Evolutionary conservation across 768 basidiomycete species (phyloP), one percentile per base, ranked within the genome.

Genomic region (Calocera cornea): DNA sequence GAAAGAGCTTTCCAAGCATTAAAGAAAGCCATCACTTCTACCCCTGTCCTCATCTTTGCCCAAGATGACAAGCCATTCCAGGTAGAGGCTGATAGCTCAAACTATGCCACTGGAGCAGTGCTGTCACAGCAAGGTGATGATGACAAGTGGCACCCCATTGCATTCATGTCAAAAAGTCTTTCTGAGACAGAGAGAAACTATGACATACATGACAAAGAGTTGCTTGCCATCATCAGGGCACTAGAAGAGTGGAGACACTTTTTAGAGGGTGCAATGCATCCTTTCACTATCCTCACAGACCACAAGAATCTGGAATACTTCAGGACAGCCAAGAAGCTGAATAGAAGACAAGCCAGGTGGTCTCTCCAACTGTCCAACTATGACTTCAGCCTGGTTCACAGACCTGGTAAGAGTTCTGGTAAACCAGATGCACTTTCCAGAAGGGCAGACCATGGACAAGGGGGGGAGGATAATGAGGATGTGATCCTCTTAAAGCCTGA

Each of bases 171-270:
- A 47, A 69, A 50, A 65, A 65, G 31, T 8, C 38, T 64, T 14
- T 72, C 68, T 12, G 34, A 69, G 0, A 74, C 75, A 0, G 76
- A 83, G 68, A 49, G 68, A 14, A 75, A 74, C 66, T 75, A 76
- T 68, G 66, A 69, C 31, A 71, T 73, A 17, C 67, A 72, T 64
- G 75, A 76, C 64, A 75, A 75, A 66, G 75, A 76, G 54, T 41
- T 75, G 2, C 68, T 74, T 11, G 74, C 75, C 19, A 72, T 75
- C n/a, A 68, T 76, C 14, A 34, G 65, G 17, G 65, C 67, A 1
- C 27, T 65, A 44, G 24, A 27, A 12, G 8, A 14, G 11, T 70
- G 68, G 69, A n/a, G 66, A 11, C 63, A 68, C 14, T 67, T 65
- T 34, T 50, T 68, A 24, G 64, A 66, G 14, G 41, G 41, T 40